A percentile compares a stretch with the other conserved stretches of the same genome.
phyloP scores from a whole-genome alignment of 352 stramenopile species.

The Globisporangium sylvaticum region DNA sequence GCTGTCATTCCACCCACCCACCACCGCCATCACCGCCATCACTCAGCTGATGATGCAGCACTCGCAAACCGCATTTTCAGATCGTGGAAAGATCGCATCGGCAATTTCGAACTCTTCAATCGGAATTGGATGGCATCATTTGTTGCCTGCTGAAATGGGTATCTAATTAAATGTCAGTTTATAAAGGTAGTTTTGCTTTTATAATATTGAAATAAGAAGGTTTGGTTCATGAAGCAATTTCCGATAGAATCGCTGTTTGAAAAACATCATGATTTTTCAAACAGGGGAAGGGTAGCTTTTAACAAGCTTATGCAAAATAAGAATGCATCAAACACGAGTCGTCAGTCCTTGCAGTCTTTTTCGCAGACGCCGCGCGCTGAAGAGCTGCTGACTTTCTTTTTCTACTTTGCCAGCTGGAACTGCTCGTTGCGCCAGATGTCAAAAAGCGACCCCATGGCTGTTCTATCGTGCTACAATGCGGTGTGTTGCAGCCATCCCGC shows the following conservation, averaged over 20 bases:
- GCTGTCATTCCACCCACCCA: not conserved
- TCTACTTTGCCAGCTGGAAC: not conserved
- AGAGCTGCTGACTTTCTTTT: slow-evolving; percentile 6
- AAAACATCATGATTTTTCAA: too few species aligned
- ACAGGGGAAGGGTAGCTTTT: too few species aligned
- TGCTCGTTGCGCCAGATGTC: not conserved
- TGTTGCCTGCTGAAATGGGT: not conserved
- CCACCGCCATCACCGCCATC: not conserved
- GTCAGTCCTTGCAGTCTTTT: not conserved
- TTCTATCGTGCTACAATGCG: not conserved
- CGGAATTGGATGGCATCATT: not conserved
- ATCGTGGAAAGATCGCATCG: not conserved
- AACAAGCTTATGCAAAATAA: not conserved
- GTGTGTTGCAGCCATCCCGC: not conserved
- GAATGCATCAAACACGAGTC: not conserved
- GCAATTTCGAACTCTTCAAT: not conserved
- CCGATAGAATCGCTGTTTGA: too few species aligned
- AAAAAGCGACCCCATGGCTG: not conserved
- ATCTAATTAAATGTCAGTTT: not conserved
- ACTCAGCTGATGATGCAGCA: not conserved
- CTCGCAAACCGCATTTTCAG: not conserved
- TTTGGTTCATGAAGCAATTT: too few species aligned
- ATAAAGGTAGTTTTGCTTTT: too few species aligned
- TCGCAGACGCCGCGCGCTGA: not conserved
- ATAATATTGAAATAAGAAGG: too few species aligned